Conservation (phyloP, 2,329 filamentous ascomycete genomes). For the Alternaria triticimaculans region DNA sequence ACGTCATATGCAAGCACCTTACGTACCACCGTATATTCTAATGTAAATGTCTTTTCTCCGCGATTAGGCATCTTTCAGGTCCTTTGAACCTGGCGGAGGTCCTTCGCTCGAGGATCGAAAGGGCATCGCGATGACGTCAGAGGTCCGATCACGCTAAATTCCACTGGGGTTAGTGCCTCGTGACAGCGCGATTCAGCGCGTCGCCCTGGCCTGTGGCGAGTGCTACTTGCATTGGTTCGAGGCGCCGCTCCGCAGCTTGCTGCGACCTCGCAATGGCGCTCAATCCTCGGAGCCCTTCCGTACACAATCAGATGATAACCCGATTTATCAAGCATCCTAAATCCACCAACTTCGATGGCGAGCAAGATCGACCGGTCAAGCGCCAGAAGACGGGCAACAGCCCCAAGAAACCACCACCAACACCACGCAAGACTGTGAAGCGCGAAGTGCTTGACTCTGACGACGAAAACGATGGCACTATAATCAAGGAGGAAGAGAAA, state of each 20-base stretch:
- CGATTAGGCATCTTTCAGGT: background rate
- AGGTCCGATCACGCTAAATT: background rate
- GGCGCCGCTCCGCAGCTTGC: constrained; percentile 7
- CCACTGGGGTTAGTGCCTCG: constrained; percentile 12
- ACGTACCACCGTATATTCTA: background rate
- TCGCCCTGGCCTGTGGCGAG: constrained; percentile 7
- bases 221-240: constrained; percentile 4
- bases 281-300: constrained; percentile 50
- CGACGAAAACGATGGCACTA: constrained; percentile 47
- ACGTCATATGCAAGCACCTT: background rate
- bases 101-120: background rate
- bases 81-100: background rate
- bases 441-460: constrained; percentile 51
- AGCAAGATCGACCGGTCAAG: constrained; percentile 51
- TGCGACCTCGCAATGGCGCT: constrained; percentile 41
- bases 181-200: constrained; percentile 27
- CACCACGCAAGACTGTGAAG: constrained; percentile 28
- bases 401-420: constrained; percentile 26
- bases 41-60: background rate
- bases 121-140: background rate
- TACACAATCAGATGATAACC: constrained; percentile 58
- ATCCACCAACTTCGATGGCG: constrained; percentile 53
- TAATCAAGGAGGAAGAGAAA: constrained; percentile 28
- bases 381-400: constrained; percentile 45
- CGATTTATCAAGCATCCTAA: constrained; percentile 52